A percentile compares a stretch with the other conserved stretches of the same genome.
Evolutionary conservation across 2,329 filamentous ascomycete genomes (phyloP).

Genomic region (Clonostachys sp.): DNA sequence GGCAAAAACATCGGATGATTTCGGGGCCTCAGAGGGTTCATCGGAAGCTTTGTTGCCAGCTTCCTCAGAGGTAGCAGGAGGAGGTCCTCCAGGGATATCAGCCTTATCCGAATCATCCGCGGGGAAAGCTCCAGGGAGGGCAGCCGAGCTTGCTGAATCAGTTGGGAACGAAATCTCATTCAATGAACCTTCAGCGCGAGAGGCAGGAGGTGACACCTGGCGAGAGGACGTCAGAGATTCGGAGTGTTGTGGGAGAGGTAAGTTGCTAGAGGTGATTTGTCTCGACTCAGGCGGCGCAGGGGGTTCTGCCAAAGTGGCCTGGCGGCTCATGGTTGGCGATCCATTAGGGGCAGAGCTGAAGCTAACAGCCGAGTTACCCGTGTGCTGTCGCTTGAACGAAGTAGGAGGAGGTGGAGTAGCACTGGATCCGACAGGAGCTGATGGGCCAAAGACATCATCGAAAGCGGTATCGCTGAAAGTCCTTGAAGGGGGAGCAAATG

Average conservation of each 20-base stretch:
- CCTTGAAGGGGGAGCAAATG: conserved; percentile 42
- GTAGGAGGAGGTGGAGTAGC: conserved; percentile 33
- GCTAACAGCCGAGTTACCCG: conserved; percentile 50
- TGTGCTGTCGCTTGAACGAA: conserved; percentile 47
- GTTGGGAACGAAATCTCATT: conserved; percentile 17
- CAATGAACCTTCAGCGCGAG: conserved; percentile 45
- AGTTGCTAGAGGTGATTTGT: conserved; percentile 72
- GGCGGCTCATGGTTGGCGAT: conserved; percentile 60
- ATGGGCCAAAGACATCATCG: conserved; percentile 80
- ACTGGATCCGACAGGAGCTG: conserved; percentile 43
- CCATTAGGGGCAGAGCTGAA: conserved; percentile 47
- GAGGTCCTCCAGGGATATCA: conserved; percentile 16
- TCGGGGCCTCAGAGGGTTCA: conserved; percentile 1
- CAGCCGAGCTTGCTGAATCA: conserved; percentile 2
- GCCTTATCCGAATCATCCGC: conserved; percentile 20
- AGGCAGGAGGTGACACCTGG: conserved; percentile 68
- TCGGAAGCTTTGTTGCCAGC: conserved; percentile 5
- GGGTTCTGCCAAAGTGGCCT: conserved; percentile 52
- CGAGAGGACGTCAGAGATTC: conserved; percentile 75
- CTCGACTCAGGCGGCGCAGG: conserved; percentile 65
- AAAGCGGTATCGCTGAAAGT: conserved; percentile 64
- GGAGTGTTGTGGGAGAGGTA: conserved; percentile 63
- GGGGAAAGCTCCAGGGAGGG: conserved; percentile 23
- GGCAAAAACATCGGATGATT: conserved; percentile 43
- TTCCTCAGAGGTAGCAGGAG: conserved; percentile 6